Conservation (phyloP, 1,284 basidiomycete genomes). For the Cystobasidium pallidum region DNA sequence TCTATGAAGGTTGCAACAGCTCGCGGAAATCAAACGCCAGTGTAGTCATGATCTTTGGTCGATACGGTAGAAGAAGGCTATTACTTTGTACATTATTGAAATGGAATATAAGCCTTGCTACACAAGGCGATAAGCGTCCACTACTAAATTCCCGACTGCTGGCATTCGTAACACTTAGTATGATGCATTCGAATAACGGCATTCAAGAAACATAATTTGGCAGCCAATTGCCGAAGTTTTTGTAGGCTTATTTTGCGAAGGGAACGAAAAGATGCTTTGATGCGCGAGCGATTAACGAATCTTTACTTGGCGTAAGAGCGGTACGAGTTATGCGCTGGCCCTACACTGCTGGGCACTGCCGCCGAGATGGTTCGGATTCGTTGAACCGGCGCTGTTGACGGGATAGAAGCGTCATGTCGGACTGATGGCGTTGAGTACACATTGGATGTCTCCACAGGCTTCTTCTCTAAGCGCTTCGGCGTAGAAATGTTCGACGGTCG, state of each 20-base stretch:
- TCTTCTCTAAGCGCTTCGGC: slow-evolving; percentile 36
- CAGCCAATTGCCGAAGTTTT: not conserved
- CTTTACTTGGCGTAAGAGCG: slow-evolving; percentile 32
- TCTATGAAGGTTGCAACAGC: too few relatives aligned
- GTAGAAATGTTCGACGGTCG: slow-evolving; percentile 35
- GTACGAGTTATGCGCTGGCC: slow-evolving; percentile 28
- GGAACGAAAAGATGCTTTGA: not conserved
- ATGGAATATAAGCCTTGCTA: not conserved
- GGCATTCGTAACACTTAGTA: not conserved
- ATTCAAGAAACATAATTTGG: not conserved
- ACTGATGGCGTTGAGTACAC: slow-evolving; percentile 31
- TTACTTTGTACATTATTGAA: slow-evolving; percentile 23
- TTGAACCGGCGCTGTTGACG: slow-evolving; percentile 30
- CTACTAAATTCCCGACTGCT: not conserved
- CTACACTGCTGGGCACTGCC: slow-evolving; percentile 22
- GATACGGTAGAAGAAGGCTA: not conserved
- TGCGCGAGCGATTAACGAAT: not conserved
- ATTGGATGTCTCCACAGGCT: slow-evolving; percentile 8
- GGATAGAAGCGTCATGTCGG: slow-evolving; percentile 15
- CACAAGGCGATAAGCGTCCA: slow-evolving; percentile 5
- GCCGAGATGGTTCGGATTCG: slow-evolving; percentile 30
- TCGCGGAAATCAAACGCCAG: not conserved
- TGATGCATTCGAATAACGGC: not conserved
- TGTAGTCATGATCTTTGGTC: too few relatives aligned
- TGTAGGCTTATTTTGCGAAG: not conserved